Percentiles rank a stretch among this genome's conserved stretches.
These are phyloP conservation scores for Mesotaenium endlicherianum DNA, from an alignment of 139 green algal genomes.

Conservation along the genomic window DNA sequence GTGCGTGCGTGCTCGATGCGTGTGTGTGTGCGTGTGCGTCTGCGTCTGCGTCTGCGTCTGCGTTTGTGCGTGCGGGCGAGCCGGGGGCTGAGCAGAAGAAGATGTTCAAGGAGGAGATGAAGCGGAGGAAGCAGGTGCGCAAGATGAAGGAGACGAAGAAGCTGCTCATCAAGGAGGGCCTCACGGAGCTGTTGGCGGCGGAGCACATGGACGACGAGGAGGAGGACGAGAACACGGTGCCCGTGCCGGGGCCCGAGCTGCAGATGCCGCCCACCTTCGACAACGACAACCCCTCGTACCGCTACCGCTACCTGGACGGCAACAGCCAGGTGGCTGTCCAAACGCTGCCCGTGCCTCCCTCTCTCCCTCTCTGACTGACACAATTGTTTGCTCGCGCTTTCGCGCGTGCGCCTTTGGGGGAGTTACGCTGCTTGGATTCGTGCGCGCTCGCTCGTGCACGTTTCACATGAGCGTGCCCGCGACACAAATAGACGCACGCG, in stretches of 20 bases:
- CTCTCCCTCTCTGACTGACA: too few species aligned
- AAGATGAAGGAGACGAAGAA: conserved; percentile 48
- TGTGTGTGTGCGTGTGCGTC: background rate
- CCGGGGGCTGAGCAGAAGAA: background rate
- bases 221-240: conserved; percentile 57
- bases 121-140: conserved; percentile 51
- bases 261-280: conserved; percentile 74
- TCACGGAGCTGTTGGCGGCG: conserved; percentile 43
- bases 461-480: too few species aligned
- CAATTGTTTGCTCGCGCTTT: too few species aligned
- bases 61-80: background rate
- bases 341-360: too few species aligned
- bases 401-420: too few species aligned
- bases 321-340: too few species aligned
- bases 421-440: too few species aligned
- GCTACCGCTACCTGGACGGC: conserved; percentile 73
- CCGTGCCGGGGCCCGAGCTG: conserved; percentile 68
- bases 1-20: too few species aligned
- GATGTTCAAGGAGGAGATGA: conserved; percentile 55
- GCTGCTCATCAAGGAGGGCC: background rate
- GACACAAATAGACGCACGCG: too few species aligned
- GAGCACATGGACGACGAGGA: conserved; percentile 59
- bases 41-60: background rate
- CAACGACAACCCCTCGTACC: conserved; percentile 62
- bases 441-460: too few species aligned